Conservation (phyloP, 768 basidiomycete species). For the Pleurotus tuoliensis region DNA sequence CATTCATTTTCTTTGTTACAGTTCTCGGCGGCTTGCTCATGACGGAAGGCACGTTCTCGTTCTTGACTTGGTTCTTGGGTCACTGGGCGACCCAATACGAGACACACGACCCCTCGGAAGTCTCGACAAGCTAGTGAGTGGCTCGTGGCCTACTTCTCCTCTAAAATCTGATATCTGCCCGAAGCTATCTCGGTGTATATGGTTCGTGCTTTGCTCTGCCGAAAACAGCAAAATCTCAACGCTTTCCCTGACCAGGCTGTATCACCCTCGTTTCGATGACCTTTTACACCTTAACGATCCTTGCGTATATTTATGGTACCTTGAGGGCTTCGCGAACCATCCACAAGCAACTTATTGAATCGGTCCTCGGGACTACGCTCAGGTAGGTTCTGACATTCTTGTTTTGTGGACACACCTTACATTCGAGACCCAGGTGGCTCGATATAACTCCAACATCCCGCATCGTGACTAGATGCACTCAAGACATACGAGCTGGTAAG, state of each 20-base stretch:
- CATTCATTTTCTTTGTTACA: conserved; percentile 16
- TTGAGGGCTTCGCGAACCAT: conserved; percentile 38
- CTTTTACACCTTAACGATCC: conserved; percentile 23
- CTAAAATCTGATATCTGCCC: background rate
- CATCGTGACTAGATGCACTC: conserved; percentile 41
- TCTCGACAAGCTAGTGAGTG: conserved; percentile 17
- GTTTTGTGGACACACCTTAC: background rate
- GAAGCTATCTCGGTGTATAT: background rate
- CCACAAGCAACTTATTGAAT: conserved; percentile 33
- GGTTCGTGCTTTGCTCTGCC: too few species aligned
- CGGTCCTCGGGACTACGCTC: conserved; percentile 42
- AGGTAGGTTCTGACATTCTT: conserved; percentile 21
- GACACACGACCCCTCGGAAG: conserved; percentile 13
- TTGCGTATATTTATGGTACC: conserved; percentile 30
- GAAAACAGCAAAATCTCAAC: too few species aligned
- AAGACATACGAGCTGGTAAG: conserved; percentile 36
- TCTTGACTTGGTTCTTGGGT: conserved; percentile 22
- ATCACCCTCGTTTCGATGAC: conserved; percentile 18
- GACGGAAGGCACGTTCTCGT: conserved; percentile 10
- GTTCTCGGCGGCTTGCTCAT: conserved; percentile 12
- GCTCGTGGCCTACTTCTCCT: conserved; percentile 14
- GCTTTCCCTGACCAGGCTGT: background rate
- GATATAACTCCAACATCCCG: conserved; percentile 22
- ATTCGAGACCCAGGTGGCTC: conserved; percentile 22
- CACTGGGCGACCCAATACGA: conserved; percentile 19